A percentile compares a stretch with the other conserved stretches of the same genome.
These are phyloP conservation scores for Blastobotrys americana DNA, from an alignment of 805 yeast species.

Conservation along the genomic window DNA sequence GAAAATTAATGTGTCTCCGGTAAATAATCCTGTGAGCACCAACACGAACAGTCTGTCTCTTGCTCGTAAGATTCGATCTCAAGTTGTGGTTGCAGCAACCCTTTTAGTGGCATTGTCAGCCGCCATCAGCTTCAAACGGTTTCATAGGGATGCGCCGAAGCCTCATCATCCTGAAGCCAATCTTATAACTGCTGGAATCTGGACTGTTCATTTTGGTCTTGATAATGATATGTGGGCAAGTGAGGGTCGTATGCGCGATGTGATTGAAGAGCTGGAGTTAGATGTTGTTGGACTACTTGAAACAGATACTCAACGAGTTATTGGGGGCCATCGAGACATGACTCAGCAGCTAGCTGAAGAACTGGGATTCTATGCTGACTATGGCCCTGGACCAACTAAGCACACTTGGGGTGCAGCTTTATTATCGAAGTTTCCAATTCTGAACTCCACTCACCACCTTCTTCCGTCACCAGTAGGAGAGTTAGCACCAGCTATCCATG, in stretches of 20 bases:
- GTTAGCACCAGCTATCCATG: constrained; percentile 96
- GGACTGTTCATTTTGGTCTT: constrained; percentile 97
- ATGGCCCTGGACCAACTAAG: constrained; percentile 95
- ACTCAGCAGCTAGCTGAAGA: constrained; percentile 90
- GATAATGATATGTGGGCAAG: constrained; percentile 98
- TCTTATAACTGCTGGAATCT: constrained; percentile 86
- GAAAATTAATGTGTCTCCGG: constrained; percentile 13
- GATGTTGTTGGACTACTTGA: constrained; percentile 90
- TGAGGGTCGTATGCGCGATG: constrained; percentile 80
- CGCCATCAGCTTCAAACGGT: constrained; percentile 48
- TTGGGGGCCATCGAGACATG: constrained; percentile 92
- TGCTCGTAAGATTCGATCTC: constrained; percentile 20
- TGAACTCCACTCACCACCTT: constrained; percentile 83
- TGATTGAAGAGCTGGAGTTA: constrained; percentile 76
- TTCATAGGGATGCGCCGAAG: constrained; percentile 52
- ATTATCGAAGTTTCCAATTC: constrained; percentile 87
- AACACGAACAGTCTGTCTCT: constrained; percentile 18
- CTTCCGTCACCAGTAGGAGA: constrained; percentile 97
- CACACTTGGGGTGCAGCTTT: constrained; percentile 98
- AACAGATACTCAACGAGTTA: constrained; percentile 86
- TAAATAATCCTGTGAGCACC: constrained; percentile 13
- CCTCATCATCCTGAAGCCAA: constrained; percentile 66
- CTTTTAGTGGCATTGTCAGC: constrained; percentile 42
- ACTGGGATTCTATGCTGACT: constrained; percentile 89
- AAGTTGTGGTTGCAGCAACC: constrained; percentile 25